Conservation (phyloP, 192 early-diverging fungal species). For the Gamsiella multidivaricata region DNA sequence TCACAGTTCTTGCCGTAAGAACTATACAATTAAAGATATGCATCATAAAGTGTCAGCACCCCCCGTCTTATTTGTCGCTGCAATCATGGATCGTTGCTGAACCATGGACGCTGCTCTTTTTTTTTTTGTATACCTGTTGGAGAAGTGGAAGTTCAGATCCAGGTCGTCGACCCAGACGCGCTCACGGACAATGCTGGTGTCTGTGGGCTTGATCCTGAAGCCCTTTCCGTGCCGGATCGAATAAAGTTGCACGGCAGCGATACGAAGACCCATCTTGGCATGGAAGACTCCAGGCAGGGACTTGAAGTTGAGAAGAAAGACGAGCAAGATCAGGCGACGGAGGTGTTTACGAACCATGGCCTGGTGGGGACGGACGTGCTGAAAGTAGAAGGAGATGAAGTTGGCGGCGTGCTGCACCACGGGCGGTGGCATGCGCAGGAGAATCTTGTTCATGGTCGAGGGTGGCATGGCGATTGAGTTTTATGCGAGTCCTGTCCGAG, state of each 20-base stretch:
- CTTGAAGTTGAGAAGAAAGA: slow-evolving; percentile 49
- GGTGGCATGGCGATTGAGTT: slow-evolving; percentile 26
- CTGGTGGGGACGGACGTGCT: slow-evolving; percentile 43
- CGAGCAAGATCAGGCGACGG: slow-evolving; percentile 29
- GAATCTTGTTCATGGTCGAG: slow-evolving; percentile 52
- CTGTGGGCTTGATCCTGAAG: slow-evolving; percentile 47
- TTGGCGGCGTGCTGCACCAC: slow-evolving; percentile 48
- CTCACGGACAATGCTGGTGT: slow-evolving; percentile 47
- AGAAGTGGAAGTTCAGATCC: slow-evolving; percentile 50
- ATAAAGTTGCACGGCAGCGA: slow-evolving; percentile 37
- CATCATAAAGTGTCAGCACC: no score
- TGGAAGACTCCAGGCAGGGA: slow-evolving; percentile 44
- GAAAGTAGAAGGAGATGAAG: slow-evolving; percentile 53
- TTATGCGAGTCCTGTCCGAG: no score
- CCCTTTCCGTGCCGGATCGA: slow-evolving; percentile 32
- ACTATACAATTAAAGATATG: neutral
- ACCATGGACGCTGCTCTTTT: neutral
- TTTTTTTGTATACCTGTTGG: slow-evolving; percentile 34
- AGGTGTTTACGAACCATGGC: slow-evolving; percentile 39
- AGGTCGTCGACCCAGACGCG: slow-evolving; percentile 52
- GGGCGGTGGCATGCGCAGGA: slow-evolving; percentile 31
- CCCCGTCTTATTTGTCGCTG: no score
- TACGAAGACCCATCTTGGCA: slow-evolving; percentile 49
- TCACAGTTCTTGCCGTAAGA: slow-evolving; percentile 50
- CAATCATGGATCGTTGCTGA: neutral